Percentiles rank a stretch among this genome's conserved stretches.
phyloP scores from a whole-genome alignment of 1,284 basidiomycete species.

The Earliella scabrosa region DNA sequence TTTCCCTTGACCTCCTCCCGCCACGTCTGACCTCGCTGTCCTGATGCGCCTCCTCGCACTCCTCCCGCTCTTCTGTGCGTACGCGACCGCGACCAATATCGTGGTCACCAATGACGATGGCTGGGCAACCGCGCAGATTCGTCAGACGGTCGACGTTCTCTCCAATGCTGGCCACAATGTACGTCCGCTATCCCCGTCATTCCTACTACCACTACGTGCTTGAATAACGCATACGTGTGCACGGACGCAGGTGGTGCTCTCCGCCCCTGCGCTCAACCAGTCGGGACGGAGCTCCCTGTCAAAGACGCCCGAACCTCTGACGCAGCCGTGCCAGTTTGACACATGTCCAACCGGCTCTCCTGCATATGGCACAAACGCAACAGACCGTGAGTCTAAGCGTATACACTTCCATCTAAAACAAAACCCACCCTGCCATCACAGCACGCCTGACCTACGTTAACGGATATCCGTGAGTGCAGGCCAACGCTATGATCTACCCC shows the following conservation, averaged over 20 bases:
- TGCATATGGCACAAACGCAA: constrained; percentile 44
- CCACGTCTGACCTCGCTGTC: not conserved
- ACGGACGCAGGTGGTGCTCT: constrained; percentile 43
- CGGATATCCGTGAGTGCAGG: constrained; percentile 25
- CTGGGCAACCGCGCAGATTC: constrained; percentile 47
- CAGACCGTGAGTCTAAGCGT: constrained; percentile 41
- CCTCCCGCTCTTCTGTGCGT: constrained; percentile 6
- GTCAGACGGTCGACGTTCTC: constrained; percentile 43
- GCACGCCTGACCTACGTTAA: constrained; percentile 31
- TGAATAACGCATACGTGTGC: not conserved
- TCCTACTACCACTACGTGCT: not conserved
- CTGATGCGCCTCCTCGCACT: constrained; percentile 9
- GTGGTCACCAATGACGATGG: constrained; percentile 41
- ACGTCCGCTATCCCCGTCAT: not conserved
- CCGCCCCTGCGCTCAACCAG: constrained; percentile 46
- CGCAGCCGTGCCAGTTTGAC: constrained; percentile 42
- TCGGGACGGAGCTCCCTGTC: constrained; percentile 46
- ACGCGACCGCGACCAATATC: constrained; percentile 26
- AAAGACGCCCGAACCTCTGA: constrained; percentile 30
- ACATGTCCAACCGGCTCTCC: constrained; percentile 47
- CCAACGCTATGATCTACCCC: no score
- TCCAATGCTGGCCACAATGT: constrained; percentile 40
- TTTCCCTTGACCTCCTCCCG: not conserved
- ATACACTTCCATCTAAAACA: not conserved
- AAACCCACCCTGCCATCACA: not conserved